phyloP scores from a whole-genome alignment of 2,329 filamentous ascomycete genomes.

The Arthrobotrys iridis region DNA sequence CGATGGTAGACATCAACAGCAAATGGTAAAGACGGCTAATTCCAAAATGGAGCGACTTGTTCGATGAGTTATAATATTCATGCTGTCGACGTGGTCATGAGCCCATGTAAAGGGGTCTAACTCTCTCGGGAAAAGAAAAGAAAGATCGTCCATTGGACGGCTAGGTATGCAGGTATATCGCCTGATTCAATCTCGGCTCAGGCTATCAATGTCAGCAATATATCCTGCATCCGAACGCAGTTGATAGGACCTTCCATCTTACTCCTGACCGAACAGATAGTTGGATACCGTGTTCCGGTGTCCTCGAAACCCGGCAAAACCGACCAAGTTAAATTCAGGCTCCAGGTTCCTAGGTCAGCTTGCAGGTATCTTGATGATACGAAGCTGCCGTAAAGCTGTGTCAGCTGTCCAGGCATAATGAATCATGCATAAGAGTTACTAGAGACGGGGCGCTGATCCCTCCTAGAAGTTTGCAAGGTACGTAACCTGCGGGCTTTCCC shows the following conservation, averaged over 20 bases:
- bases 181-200: slow-evolving; percentile 34
- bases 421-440: not conserved
- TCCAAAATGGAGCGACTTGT: not conserved
- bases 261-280: not conserved
- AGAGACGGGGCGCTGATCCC: too few relatives aligned
- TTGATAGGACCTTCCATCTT: not conserved
- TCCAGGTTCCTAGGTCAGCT: not conserved
- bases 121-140: not conserved
- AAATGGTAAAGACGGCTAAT: not conserved
- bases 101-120: not conserved
- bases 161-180: slow-evolving; percentile 16
- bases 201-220: not conserved
- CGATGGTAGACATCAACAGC: not conserved
- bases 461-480: too few relatives aligned
- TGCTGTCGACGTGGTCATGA: not conserved
- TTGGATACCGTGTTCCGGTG: not conserved
- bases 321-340: not conserved
- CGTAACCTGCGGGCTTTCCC: too few relatives aligned
- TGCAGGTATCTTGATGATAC: not conserved
- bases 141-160: not conserved
- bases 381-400: not conserved
- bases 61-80: not conserved
- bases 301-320: not conserved
- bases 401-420: not conserved
- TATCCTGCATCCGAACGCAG: not conserved